A percentile compares a stretch with the other conserved stretches of the same genome.
Conservation (phyloP, 2,329 filamentous ascomycete genomes). For the Erysiphe pulchra region DNA sequence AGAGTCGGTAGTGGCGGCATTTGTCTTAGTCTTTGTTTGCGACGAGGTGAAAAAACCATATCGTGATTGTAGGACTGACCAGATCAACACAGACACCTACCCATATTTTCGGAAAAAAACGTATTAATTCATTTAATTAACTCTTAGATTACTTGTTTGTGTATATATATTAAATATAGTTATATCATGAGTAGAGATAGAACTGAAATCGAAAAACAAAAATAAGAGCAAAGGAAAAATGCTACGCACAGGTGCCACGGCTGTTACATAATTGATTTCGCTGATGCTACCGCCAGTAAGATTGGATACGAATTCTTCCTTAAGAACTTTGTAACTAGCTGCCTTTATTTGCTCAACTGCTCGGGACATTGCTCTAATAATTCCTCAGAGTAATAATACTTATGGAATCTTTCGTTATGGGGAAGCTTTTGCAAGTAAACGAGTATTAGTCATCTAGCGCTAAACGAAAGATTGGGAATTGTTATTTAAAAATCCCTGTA, state of each 20-base stretch:
- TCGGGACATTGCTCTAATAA: slow-evolving; percentile 1
- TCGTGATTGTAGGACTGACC: slow-evolving; percentile 68
- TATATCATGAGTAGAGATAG: too few relatives aligned
- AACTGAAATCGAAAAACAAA: too few relatives aligned
- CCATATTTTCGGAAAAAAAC: too few relatives aligned
- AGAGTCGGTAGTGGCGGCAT: slow-evolving; percentile 11
- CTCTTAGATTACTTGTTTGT: too few relatives aligned
- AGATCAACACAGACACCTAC: slow-evolving; percentile 60
- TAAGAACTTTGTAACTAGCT: slow-evolving; percentile 60
- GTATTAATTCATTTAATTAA: too few relatives aligned
- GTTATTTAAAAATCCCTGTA: too few relatives aligned
- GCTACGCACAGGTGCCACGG: slow-evolving; percentile 53
- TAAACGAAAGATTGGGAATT: too few relatives aligned
- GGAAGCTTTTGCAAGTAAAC: too few relatives aligned
- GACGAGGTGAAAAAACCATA: slow-evolving; percentile 65
- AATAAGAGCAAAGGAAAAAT: neutral
- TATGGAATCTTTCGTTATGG: too few relatives aligned
- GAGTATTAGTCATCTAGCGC: too few relatives aligned
- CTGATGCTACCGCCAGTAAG: slow-evolving; percentile 57
- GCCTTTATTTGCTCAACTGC: slow-evolving; percentile 15
- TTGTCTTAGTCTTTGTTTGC: slow-evolving; percentile 35
- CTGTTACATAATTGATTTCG: slow-evolving; percentile 71
- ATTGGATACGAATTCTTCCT: slow-evolving; percentile 89
- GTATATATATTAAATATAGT: too few relatives aligned
- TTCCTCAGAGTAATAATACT: too few relatives aligned